Evolutionary conservation across 805 yeast genomes (phyloP).

Genomic region (Lipomyces orientalis): DNA sequence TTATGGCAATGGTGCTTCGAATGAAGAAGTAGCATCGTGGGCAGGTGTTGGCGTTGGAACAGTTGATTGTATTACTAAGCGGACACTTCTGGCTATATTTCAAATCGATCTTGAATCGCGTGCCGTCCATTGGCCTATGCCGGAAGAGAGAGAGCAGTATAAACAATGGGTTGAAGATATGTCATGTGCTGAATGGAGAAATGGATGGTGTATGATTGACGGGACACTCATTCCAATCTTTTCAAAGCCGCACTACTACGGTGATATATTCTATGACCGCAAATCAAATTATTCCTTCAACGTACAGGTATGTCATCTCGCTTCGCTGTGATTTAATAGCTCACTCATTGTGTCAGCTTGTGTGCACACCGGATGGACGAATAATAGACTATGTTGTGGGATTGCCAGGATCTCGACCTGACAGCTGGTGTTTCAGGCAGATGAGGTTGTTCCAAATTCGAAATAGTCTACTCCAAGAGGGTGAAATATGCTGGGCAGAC

Average conservation of each 20-base stretch:
- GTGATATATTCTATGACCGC: slow-evolving; percentile 1
- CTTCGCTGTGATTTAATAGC: neutral
- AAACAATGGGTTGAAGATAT: neutral
- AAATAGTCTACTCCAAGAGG: too few species aligned
- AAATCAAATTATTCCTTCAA: slow-evolving; percentile 1
- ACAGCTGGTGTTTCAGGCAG: too few species aligned
- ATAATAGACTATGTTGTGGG: slow-evolving; percentile 1
- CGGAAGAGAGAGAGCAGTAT: neutral
- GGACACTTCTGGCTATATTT: neutral
- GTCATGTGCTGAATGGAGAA: slow-evolving; percentile 1
- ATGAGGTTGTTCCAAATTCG: too few species aligned
- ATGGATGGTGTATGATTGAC: slow-evolving; percentile 5
- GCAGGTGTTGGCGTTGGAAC: neutral
- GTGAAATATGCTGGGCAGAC: too few species aligned
- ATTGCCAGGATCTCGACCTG: too few species aligned
- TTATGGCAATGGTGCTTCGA: neutral
- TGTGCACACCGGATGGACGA: neutral
- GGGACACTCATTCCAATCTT: neutral
- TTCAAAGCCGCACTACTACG: neutral
- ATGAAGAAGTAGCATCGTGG: neutral
- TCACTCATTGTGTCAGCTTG: neutral
- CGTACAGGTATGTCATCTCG: slow-evolving; percentile 1
- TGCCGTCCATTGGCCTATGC: neutral
- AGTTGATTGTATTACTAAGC: neutral
- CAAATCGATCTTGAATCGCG: neutral